phyloP scores from a whole-genome alignment of 495 filamentous ascomycete genomes.

The Immersiella caudata region DNA sequence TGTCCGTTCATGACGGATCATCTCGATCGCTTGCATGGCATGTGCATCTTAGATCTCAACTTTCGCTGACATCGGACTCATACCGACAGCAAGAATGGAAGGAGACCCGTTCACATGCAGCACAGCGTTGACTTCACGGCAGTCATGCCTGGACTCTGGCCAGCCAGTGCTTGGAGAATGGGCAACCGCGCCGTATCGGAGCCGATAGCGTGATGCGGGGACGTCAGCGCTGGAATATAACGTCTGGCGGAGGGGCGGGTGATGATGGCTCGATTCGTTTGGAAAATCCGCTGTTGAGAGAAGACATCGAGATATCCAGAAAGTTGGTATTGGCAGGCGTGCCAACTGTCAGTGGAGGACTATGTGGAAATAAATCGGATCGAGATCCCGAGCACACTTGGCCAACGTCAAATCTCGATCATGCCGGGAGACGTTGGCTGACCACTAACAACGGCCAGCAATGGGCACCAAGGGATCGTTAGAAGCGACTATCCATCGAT shows the following conservation, averaged over 20 bases:
- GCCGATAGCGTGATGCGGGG: not conserved
- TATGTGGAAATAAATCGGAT: constrained; percentile 6
- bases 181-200: not conserved
- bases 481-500: not conserved
- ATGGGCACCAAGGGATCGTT: not conserved
- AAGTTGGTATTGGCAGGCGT: not conserved
- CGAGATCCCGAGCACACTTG: constrained; percentile 8
- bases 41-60: not conserved
- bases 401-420: not conserved
- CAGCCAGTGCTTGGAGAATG: not conserved
- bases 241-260: not conserved
- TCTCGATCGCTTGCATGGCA: not conserved
- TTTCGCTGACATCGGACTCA: not conserved
- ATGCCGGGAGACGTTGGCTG: not conserved
- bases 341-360: not conserved
- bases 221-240: not conserved
- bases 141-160: not conserved
- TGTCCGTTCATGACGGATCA: not conserved
- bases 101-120: not conserved
- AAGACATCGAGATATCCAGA: not conserved
- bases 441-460: too few species aligned
- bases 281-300: not conserved
- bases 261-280: not conserved
- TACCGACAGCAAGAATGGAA: not conserved
- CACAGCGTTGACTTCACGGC: not conserved